Conservation (phyloP, 1,139 yeast genomes). For the Suzukiozyma palmioleophila region DNA sequence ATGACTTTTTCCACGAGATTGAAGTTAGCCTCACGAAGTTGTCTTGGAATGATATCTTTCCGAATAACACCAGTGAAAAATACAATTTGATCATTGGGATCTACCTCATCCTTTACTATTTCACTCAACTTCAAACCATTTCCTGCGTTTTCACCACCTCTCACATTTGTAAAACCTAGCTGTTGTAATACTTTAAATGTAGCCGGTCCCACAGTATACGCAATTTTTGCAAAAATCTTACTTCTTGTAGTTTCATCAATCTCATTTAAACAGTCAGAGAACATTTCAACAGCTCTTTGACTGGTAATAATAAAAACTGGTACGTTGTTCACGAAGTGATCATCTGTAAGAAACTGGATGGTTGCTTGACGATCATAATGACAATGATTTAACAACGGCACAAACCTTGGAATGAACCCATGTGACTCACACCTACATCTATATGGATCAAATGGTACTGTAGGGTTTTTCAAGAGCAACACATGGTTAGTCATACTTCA, state of each 20-base stretch:
- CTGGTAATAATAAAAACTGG: slow-evolving; percentile 72
- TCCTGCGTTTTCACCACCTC: slow-evolving; percentile 78
- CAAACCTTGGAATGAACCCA: slow-evolving; percentile 44
- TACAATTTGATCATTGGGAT: slow-evolving; percentile 32
- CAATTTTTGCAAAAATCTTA: slow-evolving; percentile 43
- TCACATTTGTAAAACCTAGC: slow-evolving; percentile 62
- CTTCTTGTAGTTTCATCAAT: slow-evolving; percentile 15
- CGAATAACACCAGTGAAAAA: slow-evolving; percentile 87
- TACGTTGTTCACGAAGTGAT: slow-evolving; percentile 27
- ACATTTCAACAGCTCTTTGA: slow-evolving; percentile 86
- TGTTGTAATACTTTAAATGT: slow-evolving; percentile 57
- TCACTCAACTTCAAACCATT: slow-evolving; percentile 73
- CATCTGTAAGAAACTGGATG: slow-evolving; percentile 34
- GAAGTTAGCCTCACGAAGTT: slow-evolving; percentile 38
- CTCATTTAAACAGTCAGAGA: slow-evolving; percentile 41
- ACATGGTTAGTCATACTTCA: slow-evolving; percentile 10
- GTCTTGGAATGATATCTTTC: slow-evolving; percentile 74
- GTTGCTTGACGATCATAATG: slow-evolving; percentile 47
- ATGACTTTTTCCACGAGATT: slow-evolving; percentile 61
- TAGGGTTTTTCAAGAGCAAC: slow-evolving; percentile 60
- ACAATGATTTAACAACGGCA: slow-evolving; percentile 67
- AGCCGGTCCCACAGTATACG: slow-evolving; percentile 92
- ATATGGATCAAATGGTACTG: slow-evolving; percentile 65
- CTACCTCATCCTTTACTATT: slow-evolving; percentile 42
- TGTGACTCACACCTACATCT: slow-evolving; percentile 31